These are phyloP conservation scores for Pseudogymnoascus sp. DNA, from an alignment of 2,329 filamentous ascomycete genomes.

Conservation along the genomic window DNA sequence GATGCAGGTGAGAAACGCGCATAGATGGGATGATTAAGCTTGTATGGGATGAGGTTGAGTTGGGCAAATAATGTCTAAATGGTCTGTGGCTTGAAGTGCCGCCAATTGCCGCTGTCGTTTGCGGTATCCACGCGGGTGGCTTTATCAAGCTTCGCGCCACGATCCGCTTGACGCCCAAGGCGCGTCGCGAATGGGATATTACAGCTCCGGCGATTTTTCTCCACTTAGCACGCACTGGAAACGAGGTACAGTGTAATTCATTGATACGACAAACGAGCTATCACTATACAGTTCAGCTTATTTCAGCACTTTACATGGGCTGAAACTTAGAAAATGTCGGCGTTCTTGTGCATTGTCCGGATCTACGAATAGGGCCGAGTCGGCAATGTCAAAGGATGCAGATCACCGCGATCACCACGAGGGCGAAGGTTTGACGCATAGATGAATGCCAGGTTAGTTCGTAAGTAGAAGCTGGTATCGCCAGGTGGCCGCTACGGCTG, in stretches of 20 bases:
- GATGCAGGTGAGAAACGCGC: background rate
- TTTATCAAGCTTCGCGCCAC: background rate
- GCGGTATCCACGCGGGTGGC: background rate
- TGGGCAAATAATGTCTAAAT: background rate
- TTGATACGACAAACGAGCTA: background rate
- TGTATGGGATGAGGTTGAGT: background rate
- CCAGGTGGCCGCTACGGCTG: background rate
- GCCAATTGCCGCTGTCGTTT: background rate
- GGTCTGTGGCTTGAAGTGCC: background rate
- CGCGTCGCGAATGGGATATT: background rate
- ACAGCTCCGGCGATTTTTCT: background rate
- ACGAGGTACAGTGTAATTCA: background rate
- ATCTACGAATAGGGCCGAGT: constrained; percentile 3
- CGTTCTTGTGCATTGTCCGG: background rate
- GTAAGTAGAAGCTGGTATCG: background rate
- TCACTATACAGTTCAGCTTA: background rate
- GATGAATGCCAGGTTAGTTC: background rate
- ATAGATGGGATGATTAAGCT: background rate
- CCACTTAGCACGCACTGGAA: background rate
- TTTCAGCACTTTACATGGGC: background rate
- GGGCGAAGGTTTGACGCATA: background rate
- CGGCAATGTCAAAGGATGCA: background rate
- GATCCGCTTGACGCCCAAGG: background rate
- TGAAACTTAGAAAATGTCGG: background rate
- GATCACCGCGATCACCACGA: background rate